A percentile compares a stretch with the other conserved stretches of the same genome.
phyloP scores from a whole-genome alignment of 2,329 filamentous ascomycete species.

The Didymella arachidicola region DNA sequence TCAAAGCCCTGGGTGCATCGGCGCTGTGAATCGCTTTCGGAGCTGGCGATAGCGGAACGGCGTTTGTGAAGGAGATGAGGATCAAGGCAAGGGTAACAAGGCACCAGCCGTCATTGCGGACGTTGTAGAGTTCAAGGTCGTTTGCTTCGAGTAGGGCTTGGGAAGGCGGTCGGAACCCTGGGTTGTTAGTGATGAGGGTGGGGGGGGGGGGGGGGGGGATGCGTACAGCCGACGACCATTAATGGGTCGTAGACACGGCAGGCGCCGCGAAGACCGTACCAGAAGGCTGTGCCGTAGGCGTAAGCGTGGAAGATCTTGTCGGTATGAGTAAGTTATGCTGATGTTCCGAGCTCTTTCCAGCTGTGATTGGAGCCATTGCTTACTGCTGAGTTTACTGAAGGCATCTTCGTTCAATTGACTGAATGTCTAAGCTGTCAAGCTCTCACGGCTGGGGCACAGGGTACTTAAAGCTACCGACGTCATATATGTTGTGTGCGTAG shows the following conservation, averaged over 20 bases:
- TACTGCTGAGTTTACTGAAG: constrained; percentile 27
- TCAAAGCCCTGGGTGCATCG: constrained; percentile 9
- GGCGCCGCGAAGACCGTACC: constrained; percentile 35
- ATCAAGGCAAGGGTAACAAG: constrained; percentile 37
- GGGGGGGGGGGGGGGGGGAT: no score
- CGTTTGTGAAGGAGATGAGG: constrained; percentile 33
- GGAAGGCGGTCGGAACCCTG: constrained; percentile 38
- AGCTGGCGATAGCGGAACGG: constrained; percentile 24
- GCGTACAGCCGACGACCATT: constrained; percentile 37
- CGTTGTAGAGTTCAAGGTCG: constrained; percentile 38
- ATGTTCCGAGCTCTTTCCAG: neutral
- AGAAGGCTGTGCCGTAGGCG: constrained; percentile 38
- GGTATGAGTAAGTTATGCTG: neutral
- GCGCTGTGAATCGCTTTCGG: constrained; percentile 14
- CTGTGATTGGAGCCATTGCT: neutral
- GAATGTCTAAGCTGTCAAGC: neutral
- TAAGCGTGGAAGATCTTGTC: constrained; percentile 36
- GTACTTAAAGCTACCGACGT: constrained; percentile 8
- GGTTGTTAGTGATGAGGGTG: constrained; percentile 5
- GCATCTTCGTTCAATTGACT: constrained; percentile 15
- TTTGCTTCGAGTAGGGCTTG: constrained; percentile 33
- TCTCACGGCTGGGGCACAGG: neutral
- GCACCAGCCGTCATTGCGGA: constrained; percentile 38
- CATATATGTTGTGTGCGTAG: constrained; percentile 5
- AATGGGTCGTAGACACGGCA: constrained; percentile 37